Evolutionary conservation across 805 yeast genomes (phyloP).

Genomic region (Maudiozyma saulgeensis): DNA sequence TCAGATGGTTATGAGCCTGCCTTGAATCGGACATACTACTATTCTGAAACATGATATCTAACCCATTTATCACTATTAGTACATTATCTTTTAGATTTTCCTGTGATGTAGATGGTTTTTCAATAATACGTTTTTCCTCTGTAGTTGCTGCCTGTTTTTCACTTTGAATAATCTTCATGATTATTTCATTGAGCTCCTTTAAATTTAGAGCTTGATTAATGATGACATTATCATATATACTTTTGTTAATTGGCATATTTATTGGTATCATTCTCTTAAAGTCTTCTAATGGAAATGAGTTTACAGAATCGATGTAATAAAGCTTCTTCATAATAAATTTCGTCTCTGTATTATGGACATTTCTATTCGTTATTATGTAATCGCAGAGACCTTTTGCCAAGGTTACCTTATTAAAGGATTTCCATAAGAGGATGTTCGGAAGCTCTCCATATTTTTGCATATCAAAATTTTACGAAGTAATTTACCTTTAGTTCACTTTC

Average conservation of each 20-base stretch:
- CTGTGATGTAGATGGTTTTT: not conserved
- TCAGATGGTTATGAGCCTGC: conserved; percentile 16
- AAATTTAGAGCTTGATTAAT: conserved; percentile 22
- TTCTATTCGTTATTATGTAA: not conserved
- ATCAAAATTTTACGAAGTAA: no score
- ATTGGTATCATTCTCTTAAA: conserved; percentile 16
- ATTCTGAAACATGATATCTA: conserved; percentile 24
- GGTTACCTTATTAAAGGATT: not conserved
- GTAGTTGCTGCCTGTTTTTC: not conserved
- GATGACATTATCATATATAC: conserved; percentile 21
- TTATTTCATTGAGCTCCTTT: conserved; percentile 14
- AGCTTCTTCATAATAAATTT: conserved; percentile 1
- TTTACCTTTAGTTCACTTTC: no score
- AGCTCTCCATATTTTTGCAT: conserved; percentile 1
- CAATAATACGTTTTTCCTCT: not conserved
- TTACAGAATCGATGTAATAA: conserved; percentile 26
- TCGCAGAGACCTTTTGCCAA: not conserved
- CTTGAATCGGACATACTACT: conserved; percentile 13
- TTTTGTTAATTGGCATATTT: conserved; percentile 4
- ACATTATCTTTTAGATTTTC: not conserved
- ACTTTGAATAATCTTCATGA: not conserved
- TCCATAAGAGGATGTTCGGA: conserved; percentile 2
- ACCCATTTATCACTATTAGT: conserved; percentile 16
- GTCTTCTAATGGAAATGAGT: conserved; percentile 22
- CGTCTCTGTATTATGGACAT: not conserved